phyloP scores from a whole-genome alignment of 495 filamentous ascomycete genomes.

The Tuber brumale region DNA sequence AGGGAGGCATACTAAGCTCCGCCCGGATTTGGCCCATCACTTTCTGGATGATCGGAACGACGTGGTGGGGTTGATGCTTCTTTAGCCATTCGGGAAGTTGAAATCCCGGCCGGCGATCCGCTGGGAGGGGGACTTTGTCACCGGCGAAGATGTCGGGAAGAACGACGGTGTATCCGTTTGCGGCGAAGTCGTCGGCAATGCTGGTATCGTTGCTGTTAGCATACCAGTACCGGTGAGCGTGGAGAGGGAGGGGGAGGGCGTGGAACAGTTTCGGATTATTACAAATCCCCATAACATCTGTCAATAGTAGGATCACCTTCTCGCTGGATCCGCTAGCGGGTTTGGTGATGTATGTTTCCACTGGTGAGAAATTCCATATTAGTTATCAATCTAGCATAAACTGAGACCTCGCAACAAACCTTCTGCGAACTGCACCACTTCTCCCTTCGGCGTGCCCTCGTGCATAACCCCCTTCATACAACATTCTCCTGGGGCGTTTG shows the following conservation, averaged over 20 bases:
- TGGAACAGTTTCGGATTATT: slow-evolving; percentile 64
- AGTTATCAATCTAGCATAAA: neutral
- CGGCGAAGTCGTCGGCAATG: slow-evolving; percentile 74
- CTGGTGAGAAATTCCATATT: slow-evolving; percentile 28
- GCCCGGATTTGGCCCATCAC: slow-evolving; percentile 56
- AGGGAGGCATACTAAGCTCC: slow-evolving; percentile 43
- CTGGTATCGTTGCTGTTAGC: slow-evolving; percentile 31
- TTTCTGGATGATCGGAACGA: slow-evolving; percentile 60
- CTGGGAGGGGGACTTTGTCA: slow-evolving; percentile 52
- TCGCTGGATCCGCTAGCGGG: slow-evolving; percentile 44
- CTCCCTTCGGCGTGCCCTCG: slow-evolving; percentile 45
- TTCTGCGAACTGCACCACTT: slow-evolving; percentile 44
- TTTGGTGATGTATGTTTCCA: slow-evolving; percentile 46
- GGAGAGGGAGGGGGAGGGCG: neutral
- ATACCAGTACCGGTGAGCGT: slow-evolving; percentile 4
- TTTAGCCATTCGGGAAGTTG: slow-evolving; percentile 57
- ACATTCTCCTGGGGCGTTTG: slow-evolving; percentile 45
- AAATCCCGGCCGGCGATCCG: slow-evolving; percentile 54
- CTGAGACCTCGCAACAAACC: slow-evolving; percentile 31
- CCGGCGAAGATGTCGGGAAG: slow-evolving; percentile 74
- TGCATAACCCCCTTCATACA: slow-evolving; percentile 48
- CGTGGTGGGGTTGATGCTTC: slow-evolving; percentile 51
- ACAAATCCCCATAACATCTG: slow-evolving; percentile 67
- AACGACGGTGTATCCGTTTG: slow-evolving; percentile 70
- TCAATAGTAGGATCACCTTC: slow-evolving; percentile 53